Conservation (phyloP, 495 filamentous ascomycete genomes). For the Mytilinidion resinicola region DNA sequence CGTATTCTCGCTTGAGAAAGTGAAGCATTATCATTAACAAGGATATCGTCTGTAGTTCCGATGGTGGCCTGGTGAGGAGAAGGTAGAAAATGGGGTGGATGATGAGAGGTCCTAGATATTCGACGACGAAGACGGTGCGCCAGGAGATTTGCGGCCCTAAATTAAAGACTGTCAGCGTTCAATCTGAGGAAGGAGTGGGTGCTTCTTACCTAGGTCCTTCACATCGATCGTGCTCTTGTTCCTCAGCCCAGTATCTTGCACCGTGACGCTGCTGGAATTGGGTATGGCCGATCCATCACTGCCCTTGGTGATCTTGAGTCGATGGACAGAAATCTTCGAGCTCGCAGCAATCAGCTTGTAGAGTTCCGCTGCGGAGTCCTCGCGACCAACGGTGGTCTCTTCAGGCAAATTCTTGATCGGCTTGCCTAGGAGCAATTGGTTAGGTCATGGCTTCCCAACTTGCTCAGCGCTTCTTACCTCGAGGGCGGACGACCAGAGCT, state of each 20-base stretch:
- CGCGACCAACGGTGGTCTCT: conserved; percentile 25
- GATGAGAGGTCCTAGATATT: conserved; percentile 91
- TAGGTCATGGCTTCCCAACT: not conserved
- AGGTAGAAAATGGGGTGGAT: conserved; percentile 71
- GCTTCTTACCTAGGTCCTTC: conserved; percentile 79
- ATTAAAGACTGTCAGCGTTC: not conserved
- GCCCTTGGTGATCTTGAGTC: conserved; percentile 63
- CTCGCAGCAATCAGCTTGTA: conserved; percentile 51
- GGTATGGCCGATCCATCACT: conserved; percentile 63
- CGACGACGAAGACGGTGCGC: conserved; percentile 89
- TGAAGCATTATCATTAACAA: conserved; percentile 67
- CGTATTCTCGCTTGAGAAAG: conserved; percentile 92
- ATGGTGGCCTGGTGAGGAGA: conserved; percentile 56
- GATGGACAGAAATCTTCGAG: conserved; percentile 52
- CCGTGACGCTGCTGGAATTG: conserved; percentile 58
- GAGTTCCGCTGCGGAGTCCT: conserved; percentile 37
- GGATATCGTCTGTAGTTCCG: conserved; percentile 62
- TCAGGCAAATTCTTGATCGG: conserved; percentile 36
- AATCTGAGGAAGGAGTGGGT: not conserved
- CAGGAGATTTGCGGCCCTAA: conserved; percentile 86
- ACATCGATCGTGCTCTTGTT: conserved; percentile 70
- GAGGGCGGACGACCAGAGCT: conserved; percentile 20
- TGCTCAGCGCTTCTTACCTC: conserved; percentile 23
- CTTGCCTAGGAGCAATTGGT: conserved; percentile 27
- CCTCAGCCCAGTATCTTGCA: conserved; percentile 58